phyloP scores from a whole-genome alignment of 208 protist genomes.

The Leishmania martiniquensis region DNA sequence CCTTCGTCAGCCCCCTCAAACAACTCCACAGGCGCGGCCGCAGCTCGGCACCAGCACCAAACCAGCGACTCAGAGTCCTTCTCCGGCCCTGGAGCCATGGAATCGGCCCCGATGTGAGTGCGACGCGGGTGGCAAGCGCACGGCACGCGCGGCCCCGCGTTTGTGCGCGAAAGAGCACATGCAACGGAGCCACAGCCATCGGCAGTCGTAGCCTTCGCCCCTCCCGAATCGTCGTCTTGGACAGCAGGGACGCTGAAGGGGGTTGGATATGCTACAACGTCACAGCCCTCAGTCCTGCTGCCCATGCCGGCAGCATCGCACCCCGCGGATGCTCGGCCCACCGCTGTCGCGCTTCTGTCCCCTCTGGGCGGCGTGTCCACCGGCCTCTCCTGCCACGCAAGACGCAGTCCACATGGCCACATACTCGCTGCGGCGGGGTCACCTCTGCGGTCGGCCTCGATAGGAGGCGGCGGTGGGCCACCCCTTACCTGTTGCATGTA shows the following conservation, averaged over 20 bases:
- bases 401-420: conserved; percentile 4
- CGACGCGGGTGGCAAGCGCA: not conserved
- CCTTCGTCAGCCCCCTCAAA: not conserved
- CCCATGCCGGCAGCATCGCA: not conserved
- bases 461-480: not conserved
- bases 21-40: not conserved
- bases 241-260: not conserved
- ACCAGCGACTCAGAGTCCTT: not conserved
- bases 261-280: not conserved
- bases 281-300: not conserved
- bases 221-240: not conserved
- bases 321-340: not conserved
- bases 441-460: no score
- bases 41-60: not conserved
- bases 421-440: not conserved
- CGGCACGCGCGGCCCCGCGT: not conserved
- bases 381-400: not conserved
- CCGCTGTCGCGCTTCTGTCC: not conserved
- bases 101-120: not conserved
- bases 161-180: not conserved
- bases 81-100: not conserved
- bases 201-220: not conserved
- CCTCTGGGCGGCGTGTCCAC: not conserved
- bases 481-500: conserved; percentile 4
- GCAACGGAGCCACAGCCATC: not conserved